phyloP scores from a whole-genome alignment of 2,329 filamentous ascomycete genomes.

The Sporothrix curviconia region DNA sequence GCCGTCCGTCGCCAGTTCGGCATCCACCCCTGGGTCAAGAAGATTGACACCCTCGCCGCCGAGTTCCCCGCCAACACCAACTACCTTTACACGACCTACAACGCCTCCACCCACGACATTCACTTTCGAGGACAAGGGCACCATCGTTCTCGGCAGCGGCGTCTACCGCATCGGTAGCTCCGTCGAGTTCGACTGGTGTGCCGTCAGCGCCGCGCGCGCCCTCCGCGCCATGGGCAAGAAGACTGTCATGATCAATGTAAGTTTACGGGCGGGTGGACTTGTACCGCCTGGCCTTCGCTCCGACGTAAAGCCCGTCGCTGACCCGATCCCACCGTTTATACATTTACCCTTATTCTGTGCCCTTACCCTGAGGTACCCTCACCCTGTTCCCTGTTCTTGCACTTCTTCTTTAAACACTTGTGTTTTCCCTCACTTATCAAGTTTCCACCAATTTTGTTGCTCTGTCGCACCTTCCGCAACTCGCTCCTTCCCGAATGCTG shows the following conservation, averaged over 20 bases:
- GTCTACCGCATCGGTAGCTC: slow-evolving; percentile 97
- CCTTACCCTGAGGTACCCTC: neutral
- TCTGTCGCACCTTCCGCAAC: neutral
- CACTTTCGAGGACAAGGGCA: slow-evolving; percentile 88
- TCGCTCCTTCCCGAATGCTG: no score
- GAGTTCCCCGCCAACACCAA: slow-evolving; percentile 95
- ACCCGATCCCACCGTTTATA: no score
- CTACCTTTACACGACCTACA: slow-evolving; percentile 97
- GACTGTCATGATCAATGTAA: slow-evolving; percentile 92
- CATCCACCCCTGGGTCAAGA: slow-evolving; percentile 94
- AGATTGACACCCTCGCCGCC: slow-evolving; percentile 93
- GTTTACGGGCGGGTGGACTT: slow-evolving; percentile 22
- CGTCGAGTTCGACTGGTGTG: slow-evolving; percentile 98
- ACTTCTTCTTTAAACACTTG: neutral
- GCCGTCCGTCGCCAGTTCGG: slow-evolving; percentile 77
- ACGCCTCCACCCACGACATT: slow-evolving; percentile 88
- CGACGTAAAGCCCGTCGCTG: no score
- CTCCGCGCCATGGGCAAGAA: slow-evolving; percentile 85
- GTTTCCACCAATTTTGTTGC: no score
- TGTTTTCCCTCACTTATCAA: neutral
- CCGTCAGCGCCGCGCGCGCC: slow-evolving; percentile 80
- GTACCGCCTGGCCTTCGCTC: slow-evolving; percentile 11
- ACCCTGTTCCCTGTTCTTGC: neutral
- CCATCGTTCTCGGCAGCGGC: slow-evolving; percentile 82
- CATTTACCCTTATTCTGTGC: neutral